phyloP scores from a whole-genome alignment of 495 filamentous ascomycete species.

The Geoglossum glabrum region DNA sequence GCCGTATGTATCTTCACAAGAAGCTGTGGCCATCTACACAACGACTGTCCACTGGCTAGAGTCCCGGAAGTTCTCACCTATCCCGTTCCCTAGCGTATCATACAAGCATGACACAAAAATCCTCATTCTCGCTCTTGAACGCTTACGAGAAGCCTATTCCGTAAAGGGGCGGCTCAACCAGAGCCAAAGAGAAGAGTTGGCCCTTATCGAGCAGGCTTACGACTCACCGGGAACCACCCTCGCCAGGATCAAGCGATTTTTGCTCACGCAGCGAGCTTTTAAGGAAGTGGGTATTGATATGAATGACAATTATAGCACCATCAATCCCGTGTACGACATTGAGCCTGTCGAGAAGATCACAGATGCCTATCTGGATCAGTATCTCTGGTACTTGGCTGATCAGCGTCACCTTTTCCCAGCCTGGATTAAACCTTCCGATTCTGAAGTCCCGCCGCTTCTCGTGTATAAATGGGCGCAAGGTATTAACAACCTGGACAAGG shows the following conservation, averaged over 20 bases:
- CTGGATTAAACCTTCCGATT: slow-evolving; percentile 99
- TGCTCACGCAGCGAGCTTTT: slow-evolving; percentile 92
- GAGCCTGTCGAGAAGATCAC: slow-evolving; percentile 99
- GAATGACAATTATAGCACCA: slow-evolving; percentile 99
- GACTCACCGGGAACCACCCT: slow-evolving; percentile 93
- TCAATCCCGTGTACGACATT: slow-evolving; percentile 98
- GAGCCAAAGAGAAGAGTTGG: slow-evolving; percentile 91
- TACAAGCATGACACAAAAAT: slow-evolving; percentile 99
- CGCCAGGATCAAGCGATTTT: slow-evolving; percentile 91
- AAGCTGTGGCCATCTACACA: slow-evolving; percentile 96
- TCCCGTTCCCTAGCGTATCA: slow-evolving; percentile 95
- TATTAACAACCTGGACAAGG: slow-evolving; percentile 95
- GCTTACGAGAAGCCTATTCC: slow-evolving; percentile 87
- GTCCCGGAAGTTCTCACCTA: slow-evolving; percentile 93
- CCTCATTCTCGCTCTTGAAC: slow-evolving; percentile 85
- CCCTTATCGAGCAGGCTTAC: slow-evolving; percentile 95
- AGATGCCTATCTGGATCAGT: slow-evolving; percentile 96
- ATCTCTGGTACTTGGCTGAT: slow-evolving; percentile 98
- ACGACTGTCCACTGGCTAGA: slow-evolving; percentile 99
- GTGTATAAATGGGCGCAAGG: slow-evolving; percentile 99
- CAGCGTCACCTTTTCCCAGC: slow-evolving; percentile 94
- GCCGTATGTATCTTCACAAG: slow-evolving; percentile 94
- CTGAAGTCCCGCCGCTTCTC: slow-evolving; percentile 90
- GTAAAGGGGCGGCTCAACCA: slow-evolving; percentile 96
- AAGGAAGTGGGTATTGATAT: slow-evolving; percentile 99